Evolutionary conservation across 805 yeast genomes (phyloP), one percentile per base, ranked within the genome.

Genomic region (Kockiozyma suomiensis): DNA sequence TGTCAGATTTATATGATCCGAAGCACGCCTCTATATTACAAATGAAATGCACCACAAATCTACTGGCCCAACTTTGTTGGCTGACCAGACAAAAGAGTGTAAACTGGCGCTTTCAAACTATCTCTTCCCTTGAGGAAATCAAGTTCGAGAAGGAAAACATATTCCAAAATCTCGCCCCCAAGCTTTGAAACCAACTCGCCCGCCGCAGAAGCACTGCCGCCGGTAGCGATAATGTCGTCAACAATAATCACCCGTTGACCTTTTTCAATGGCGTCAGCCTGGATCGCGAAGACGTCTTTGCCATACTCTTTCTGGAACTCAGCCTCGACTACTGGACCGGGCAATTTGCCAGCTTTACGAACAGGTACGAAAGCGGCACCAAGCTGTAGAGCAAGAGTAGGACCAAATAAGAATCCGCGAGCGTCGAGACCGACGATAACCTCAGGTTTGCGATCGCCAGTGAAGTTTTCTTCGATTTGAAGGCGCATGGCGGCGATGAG

Each of bases 331-430:
- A 85, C 78, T 67, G 85, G 83, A 69, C 99, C 99, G 51, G 99
- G 98, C 68, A 94, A 81, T 77, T 94, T 94, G 60, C 98, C 98
- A 58, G 85, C 85, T 78, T 94, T 94, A 81, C 99, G 89, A 47
- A 94, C 87, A 25, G 99, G 98, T 54, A 93, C 88, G 70, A 94
- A 94, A 8, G 97, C 96, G 38, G 93, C 92, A 64, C 86, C 86
- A 59, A 94, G 75, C 57, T 89, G 93, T 66, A 94, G 81, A 7
- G 99, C 99, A 68, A 94, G 80, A 37, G 98, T 79, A 47, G 99
- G 99, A 13, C 98, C 99, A 70, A 94, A 93, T 59, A 94, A 79
- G 74, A 94, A 94, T 2, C 99, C 99, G 76, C 99, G 86, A 51
- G 97, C 88, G 76, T 94, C 99, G 67, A 94, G 82, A 49, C 98